Evolutionary conservation across 441 rosid species (phyloP).

Genomic region (Corymbia calophylla): DNA sequence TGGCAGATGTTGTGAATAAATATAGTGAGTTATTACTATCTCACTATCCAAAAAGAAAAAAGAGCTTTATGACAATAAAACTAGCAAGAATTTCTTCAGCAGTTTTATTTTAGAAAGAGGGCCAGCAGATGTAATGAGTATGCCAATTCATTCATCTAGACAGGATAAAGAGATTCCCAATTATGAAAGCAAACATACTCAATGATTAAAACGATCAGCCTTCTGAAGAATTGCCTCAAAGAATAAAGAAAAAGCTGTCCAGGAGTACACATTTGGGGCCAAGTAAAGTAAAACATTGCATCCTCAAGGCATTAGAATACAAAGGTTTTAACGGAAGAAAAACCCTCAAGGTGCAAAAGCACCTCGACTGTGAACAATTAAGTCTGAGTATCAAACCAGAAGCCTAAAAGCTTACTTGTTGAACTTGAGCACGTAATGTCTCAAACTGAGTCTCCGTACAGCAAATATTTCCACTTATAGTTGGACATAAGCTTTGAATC

Average conservation of each 20-base stretch:
- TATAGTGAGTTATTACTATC: not conserved
- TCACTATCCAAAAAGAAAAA: not conserved
- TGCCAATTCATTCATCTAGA: not conserved
- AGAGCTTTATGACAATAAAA: not conserved
- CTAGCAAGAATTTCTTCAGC: not conserved
- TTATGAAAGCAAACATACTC: not conserved
- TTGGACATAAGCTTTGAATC: slow-evolving; percentile 73
- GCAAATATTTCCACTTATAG: slow-evolving; percentile 60
- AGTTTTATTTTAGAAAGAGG: not conserved
- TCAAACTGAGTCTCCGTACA: slow-evolving; percentile 69
- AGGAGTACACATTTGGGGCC: not conserved
- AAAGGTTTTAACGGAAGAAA: not conserved
- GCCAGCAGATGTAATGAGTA: not conserved
- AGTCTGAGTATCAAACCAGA: not conserved
- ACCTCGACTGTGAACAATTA: not conserved
- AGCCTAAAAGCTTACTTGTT: slow-evolving; percentile 36
- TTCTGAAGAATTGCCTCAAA: not conserved
- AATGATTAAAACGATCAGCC: not conserved
- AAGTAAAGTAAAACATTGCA: not conserved
- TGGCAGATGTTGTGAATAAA: not conserved
- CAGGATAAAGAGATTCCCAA: not conserved
- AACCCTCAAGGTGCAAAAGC: not conserved
- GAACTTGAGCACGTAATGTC: slow-evolving; percentile 68
- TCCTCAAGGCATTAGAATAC: not conserved
- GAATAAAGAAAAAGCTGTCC: not conserved